Evolutionary conservation across 2,329 filamentous ascomycete species (phyloP), one percentile per base, ranked within the genome.

Genomic region (Furcasterigmium sp.): DNA sequence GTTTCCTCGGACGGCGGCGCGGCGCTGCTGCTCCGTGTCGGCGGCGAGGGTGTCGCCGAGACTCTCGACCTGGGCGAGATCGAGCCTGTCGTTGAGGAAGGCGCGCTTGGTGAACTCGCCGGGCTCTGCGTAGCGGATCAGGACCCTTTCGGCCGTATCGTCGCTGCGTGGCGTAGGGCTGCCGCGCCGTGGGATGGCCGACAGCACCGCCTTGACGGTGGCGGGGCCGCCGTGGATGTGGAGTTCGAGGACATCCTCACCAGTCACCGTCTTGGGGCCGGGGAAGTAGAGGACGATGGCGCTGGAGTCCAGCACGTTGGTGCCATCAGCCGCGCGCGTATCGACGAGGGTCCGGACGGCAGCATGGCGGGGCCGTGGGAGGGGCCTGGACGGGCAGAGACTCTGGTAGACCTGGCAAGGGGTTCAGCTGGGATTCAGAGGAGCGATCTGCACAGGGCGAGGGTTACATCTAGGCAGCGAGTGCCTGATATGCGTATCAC

Each of bases 31-130:
- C 63, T 97, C 93, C 1, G 93, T 98, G 54, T 93, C 79, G 4
- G 82, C 82, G 6, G 76, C 72, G 3, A 85, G 69, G 0, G 73
- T 74, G 51, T 84, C 81, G 49, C 79, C 74, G 3, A 86, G 67
- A 1, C 80, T 73, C 61, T 86, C 82, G 8, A 85, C 86, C 63
- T 98, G 91, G 3, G 89, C 87, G 2, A 98, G 76, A 55, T 94
- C 87, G 5, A 98, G 76, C 2, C 89, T 80, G 54, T 84, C 75
- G 59, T 96, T 93, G 59, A 91, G 74, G 57, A 98, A 98, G 5
- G 93, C 91, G 29, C 93, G 83, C 48, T 84, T 83, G 4, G 93
- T 98, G 63, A 98, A 98, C 60, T 98, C 93, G 43, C 93, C 93
- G 0, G 93, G 85, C 58, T 96, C 91, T 3, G 93, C 93, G 59